Conservation (phyloP, 2,329 filamentous ascomycete species). For the Colletotrichum truncatum region DNA sequence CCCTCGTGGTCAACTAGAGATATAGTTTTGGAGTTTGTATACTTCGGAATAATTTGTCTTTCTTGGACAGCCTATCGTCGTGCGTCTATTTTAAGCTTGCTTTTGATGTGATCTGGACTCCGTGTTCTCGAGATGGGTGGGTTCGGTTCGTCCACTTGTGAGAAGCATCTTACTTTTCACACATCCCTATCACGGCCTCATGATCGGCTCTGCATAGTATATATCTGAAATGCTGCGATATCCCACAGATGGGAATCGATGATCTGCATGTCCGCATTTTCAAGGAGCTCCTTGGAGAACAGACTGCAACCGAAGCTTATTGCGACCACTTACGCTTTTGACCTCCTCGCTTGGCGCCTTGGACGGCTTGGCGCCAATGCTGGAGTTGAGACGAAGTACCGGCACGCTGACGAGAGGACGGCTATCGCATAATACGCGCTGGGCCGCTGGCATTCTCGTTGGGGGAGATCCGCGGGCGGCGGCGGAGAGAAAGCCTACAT, state of each 20-base stretch:
- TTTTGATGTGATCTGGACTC: no score
- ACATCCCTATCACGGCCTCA: no score
- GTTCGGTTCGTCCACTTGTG: no score
- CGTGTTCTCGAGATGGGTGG: background rate
- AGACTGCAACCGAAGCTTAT: background rate
- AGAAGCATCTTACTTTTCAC: no score
- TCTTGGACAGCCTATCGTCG: no score
- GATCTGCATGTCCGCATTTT: background rate
- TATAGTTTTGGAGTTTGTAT: background rate
- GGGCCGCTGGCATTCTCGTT: background rate
- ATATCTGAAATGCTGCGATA: no score
- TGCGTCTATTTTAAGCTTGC: no score
- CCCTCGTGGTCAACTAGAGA: no score
- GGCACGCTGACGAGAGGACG: background rate
- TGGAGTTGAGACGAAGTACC: background rate
- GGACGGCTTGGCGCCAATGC: constrained; percentile 14
- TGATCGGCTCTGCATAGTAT: no score
- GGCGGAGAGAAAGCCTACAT: no score
- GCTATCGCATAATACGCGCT: background rate
- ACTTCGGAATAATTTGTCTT: constrained; percentile 1
- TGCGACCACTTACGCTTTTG: background rate
- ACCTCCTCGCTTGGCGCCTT: background rate
- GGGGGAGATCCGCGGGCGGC: background rate
- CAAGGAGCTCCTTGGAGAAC: background rate
- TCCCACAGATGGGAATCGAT: background rate